Evolutionary conservation across 2,329 filamentous ascomycete species (phyloP).

Genomic region (Calonectria honghensis): DNA sequence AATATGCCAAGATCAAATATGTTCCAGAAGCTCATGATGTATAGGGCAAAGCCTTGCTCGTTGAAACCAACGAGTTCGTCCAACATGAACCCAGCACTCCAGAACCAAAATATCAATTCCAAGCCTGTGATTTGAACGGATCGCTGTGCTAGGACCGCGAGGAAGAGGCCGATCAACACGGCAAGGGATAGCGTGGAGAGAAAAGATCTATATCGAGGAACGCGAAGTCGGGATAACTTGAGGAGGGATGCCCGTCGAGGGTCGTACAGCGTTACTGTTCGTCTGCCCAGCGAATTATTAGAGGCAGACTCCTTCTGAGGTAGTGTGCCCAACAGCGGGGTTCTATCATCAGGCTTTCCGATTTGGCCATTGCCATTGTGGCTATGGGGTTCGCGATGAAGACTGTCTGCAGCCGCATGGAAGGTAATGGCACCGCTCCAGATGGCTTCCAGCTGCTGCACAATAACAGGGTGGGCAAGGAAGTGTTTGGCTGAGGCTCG

Average conservation of each 20-base stretch:
- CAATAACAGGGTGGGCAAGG: slow-evolving; percentile 90
- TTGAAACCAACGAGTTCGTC: slow-evolving; percentile 97
- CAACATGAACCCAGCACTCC: slow-evolving; percentile 97
- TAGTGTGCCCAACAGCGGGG: slow-evolving; percentile 69
- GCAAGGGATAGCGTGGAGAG: slow-evolving; percentile 92
- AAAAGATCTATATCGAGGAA: slow-evolving; percentile 93
- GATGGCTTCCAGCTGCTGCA: slow-evolving; percentile 96
- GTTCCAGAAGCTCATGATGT: slow-evolving; percentile 99
- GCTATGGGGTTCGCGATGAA: slow-evolving; percentile 77
- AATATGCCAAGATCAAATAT: slow-evolving; percentile 94
- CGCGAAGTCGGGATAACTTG: slow-evolving; percentile 91
- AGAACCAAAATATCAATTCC: slow-evolving; percentile 96
- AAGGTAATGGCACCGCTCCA: slow-evolving; percentile 98
- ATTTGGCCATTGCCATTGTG: slow-evolving; percentile 51
- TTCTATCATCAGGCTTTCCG: slow-evolving; percentile 66
- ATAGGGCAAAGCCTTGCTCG: slow-evolving; percentile 95
- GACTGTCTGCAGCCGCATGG: slow-evolving; percentile 88
- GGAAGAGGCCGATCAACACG: slow-evolving; percentile 87
- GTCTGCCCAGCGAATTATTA: slow-evolving; percentile 70
- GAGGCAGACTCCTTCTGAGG: slow-evolving; percentile 57
- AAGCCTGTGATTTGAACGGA: slow-evolving; percentile 88
- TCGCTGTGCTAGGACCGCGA: slow-evolving; percentile 85
- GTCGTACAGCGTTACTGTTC: slow-evolving; percentile 91
- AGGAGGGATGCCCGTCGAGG: slow-evolving; percentile 92
- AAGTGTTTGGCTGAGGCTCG: slow-evolving; percentile 94